Percentiles rank a stretch among this genome's conserved stretches.
phyloP scores from a whole-genome alignment of 176 grass and related monocot genomes.

The Oryza nivara region DNA sequence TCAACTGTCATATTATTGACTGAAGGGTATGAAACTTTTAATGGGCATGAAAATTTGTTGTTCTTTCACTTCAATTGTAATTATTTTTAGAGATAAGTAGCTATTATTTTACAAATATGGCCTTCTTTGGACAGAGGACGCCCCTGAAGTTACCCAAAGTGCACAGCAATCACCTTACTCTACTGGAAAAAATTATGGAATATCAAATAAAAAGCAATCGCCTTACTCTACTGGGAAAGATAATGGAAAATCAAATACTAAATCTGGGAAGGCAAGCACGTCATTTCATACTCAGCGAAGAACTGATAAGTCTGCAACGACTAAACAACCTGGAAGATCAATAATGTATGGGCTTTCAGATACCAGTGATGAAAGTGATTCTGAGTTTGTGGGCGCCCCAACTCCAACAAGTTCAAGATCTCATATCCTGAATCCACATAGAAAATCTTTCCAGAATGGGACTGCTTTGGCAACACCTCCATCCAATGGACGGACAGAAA shows the following conservation, averaged over 20 bases:
- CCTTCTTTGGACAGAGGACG: conserved; percentile 46
- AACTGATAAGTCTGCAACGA: conserved; percentile 50
- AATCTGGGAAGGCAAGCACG: conserved; percentile 16
- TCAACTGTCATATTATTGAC: neutral
- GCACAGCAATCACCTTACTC: conserved; percentile 45
- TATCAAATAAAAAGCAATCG: conserved; percentile 46
- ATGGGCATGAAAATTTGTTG: neutral
- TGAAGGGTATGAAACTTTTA: neutral
- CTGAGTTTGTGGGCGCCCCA: conserved; percentile 41
- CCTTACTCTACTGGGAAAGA: conserved; percentile 56
- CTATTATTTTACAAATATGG: conserved; percentile 23
- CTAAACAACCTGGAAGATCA: conserved; percentile 22
- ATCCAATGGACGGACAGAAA: conserved; percentile 48
- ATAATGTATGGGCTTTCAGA: conserved; percentile 42
- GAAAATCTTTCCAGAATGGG: conserved; percentile 45
- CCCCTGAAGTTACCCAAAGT: conserved; percentile 43
- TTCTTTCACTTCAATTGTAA: conserved; percentile 6
- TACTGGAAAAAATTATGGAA: conserved; percentile 47
- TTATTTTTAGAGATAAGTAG: conserved; percentile 21
- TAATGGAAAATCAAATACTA: conserved; percentile 35
- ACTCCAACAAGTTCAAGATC: conserved; percentile 43
- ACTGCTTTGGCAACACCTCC: conserved; percentile 30
- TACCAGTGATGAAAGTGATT: conserved; percentile 59
- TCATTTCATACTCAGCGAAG: conserved; percentile 36
- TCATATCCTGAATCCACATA: conserved; percentile 14